Evolutionary conservation across 108 stramenopile genomes (phyloP).

Genomic region (Nitzschia inconspicua): DNA sequence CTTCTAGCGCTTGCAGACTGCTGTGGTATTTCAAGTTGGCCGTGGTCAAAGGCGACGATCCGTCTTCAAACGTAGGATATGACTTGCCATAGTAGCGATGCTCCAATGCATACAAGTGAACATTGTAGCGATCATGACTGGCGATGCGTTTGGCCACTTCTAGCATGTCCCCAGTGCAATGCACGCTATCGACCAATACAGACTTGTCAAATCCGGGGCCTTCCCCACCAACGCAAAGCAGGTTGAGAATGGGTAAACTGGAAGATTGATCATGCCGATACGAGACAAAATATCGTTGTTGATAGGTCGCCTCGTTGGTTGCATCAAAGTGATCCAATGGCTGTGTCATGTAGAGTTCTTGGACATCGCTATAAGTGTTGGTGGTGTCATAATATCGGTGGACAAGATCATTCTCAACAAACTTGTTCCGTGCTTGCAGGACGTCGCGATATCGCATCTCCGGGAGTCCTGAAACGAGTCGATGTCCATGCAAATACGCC

Average conservation of each 20-base stretch:
- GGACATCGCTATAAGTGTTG: too few species aligned
- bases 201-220: conserved; percentile 69
- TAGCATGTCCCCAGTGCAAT: conserved; percentile 89
- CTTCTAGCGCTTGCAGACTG: conserved; percentile 78
- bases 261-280: conserved; percentile 25
- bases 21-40: conserved; percentile 61
- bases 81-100: conserved; percentile 90
- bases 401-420: too few species aligned
- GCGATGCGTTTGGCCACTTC: conserved; percentile 47
- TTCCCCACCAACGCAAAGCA: conserved; percentile 89
- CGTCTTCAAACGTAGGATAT: conserved; percentile 40
- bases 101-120: conserved; percentile 79
- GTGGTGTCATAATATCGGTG: too few species aligned
- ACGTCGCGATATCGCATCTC: too few species aligned
- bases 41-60: conserved; percentile 33
- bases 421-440: too few species aligned
- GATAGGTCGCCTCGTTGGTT: conserved; percentile 33
- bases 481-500: too few species aligned
- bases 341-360: conserved; percentile 55
- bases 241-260: conserved; percentile 24
- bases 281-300: conserved; percentile 75
- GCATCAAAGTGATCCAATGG: conserved; percentile 67
- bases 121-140: conserved; percentile 16
- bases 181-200: conserved; percentile 76
- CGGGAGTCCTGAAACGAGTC: too few species aligned